A percentile compares a stretch with the other conserved stretches of the same genome.
Evolutionary conservation across 176 grass and related monocot genomes (phyloP).

Genomic region (Elymus sibiricus): DNA sequence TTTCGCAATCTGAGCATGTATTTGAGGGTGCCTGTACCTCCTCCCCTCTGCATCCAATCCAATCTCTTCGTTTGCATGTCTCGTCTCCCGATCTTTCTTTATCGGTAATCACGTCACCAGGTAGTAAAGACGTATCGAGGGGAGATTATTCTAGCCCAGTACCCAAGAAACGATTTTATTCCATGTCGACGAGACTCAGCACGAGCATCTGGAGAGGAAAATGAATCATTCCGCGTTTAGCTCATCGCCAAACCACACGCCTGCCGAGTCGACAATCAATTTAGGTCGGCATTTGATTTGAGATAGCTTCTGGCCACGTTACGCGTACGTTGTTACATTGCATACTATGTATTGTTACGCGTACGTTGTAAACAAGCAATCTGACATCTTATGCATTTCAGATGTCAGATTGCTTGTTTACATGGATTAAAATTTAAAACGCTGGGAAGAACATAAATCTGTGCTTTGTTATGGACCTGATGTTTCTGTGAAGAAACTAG

Average conservation of each 20-base stretch:
- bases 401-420: neutral
- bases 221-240: conserved; percentile 11
- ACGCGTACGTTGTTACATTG: too few species aligned
- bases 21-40: neutral
- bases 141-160: conserved; percentile 16
- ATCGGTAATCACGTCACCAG: conserved; percentile 28
- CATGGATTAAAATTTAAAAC: neutral
- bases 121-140: neutral
- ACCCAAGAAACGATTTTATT: conserved; percentile 34
- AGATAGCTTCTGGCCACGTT: conserved; percentile 1
- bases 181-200: conserved; percentile 16
- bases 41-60: too few species aligned
- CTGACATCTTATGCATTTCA: neutral
- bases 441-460: neutral
- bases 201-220: conserved; percentile 8
- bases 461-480: neutral
- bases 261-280: conserved; percentile 12
- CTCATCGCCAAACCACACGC: conserved; percentile 10
- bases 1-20: conserved; percentile 35
- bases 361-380: too few species aligned
- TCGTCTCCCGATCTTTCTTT: conserved; percentile 20
- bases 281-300: conserved; percentile 21
- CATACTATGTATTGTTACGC: too few species aligned
- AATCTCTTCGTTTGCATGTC: too few species aligned
- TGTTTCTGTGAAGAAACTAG: neutral